Evolutionary conservation across 768 basidiomycete genomes (phyloP).

Genomic region (Lentinula guzmanii): DNA sequence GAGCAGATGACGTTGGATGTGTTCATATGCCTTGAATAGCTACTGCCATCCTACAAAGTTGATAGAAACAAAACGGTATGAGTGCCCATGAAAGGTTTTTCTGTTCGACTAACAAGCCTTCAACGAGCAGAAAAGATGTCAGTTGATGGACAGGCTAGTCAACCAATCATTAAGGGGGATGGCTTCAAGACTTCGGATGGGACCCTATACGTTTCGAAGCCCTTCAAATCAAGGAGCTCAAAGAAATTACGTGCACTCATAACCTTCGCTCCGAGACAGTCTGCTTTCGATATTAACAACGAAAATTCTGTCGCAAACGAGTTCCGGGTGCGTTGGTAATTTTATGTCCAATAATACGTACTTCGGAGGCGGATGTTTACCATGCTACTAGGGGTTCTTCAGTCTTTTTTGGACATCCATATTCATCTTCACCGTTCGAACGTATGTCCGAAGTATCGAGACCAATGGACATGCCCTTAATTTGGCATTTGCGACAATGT

Average conservation of each 20-base stretch:
- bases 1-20: not conserved
- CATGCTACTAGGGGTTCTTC: constrained; percentile 72
- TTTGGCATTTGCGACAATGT: constrained; percentile 76
- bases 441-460: constrained; percentile 73
- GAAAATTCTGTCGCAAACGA: constrained; percentile 70
- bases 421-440: constrained; percentile 74
- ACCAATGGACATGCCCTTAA: constrained; percentile 74
- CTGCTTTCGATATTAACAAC: constrained; percentile 80
- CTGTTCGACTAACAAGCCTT: not conserved
- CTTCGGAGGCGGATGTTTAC: not conserved
- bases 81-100: too few relatives aligned
- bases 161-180: constrained; percentile 28
- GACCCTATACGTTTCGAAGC: constrained; percentile 69
- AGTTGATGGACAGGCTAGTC: not conserved
- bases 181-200: constrained; percentile 52
- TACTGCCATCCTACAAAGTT: too few relatives aligned
- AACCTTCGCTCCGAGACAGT: constrained; percentile 82
- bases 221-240: constrained; percentile 65
- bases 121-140: not conserved
- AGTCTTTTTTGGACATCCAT: constrained; percentile 91
- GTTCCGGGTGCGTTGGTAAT: constrained; percentile 58
- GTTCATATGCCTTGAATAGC: not conserved
- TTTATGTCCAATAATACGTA: not conserved
- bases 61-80: too few relatives aligned
- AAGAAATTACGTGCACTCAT: constrained; percentile 79